Base-by-base conservation (phyloP, 106 monocot species). In the Phalaenopsis aphrodite region DNA sequence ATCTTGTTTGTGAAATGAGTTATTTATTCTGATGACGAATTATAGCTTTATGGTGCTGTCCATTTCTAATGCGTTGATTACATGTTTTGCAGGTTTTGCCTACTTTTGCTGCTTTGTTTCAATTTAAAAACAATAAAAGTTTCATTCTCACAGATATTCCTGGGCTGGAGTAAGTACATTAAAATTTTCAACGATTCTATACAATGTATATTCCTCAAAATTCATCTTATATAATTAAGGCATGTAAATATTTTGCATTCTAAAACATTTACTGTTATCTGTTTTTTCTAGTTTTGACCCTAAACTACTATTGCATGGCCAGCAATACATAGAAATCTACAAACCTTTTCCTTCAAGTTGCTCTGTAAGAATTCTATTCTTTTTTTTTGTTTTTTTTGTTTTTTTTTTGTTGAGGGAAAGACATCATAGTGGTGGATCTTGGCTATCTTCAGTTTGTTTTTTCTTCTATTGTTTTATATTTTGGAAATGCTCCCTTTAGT, bases 241-340 rank as follows among this genome's bases (percentile, higher is more conserved):
- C 69, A 45, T 30, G 6, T 76, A 48, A 41, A 75, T 49, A 15
- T 76, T 76, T 47, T 43, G n/a, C 41, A 45, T 19, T 45, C 43
- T 19, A 42, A 19, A 76, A 14, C 76, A 49, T 14, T 76, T 49
- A 30, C 18, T 7, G 24, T 6, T 52, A 23, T 47, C 10, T 52
- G 1, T 79, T 65, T 77, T 46, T 78, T 79, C 21, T 92, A 98
- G 97, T 68, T 90, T 89, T 89, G 94, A 98, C 83, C 89, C 85
- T 36, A 83, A 30, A 9, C 80, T 99, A 45, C 56, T 93, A 75
- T 81, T 99, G 75, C 99, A 99, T 88, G 97, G 92, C 46, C 97
- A 98, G 80, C 97, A 98, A 72, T 98, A 92, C 84, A 86, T 98
- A 41, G 97, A 98, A 85, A 90, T 98, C 52, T 92, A 89, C 82